These are phyloP conservation scores for Rubroshorea leprosula DNA, from an alignment of 345 rosid genomes.

Conservation along the genomic window DNA sequence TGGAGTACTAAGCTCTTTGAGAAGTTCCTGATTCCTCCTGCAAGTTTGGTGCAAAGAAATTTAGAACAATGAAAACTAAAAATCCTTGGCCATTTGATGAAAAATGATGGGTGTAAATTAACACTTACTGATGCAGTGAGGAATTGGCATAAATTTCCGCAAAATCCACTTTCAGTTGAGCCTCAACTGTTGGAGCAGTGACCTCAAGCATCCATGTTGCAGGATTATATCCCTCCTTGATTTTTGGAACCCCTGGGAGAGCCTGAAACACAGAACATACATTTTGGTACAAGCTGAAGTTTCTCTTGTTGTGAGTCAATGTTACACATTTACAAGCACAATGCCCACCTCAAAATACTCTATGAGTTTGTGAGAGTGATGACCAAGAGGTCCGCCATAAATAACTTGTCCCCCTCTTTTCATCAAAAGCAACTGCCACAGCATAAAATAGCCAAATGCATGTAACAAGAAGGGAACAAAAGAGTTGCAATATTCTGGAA, in stretches of 20 bases:
- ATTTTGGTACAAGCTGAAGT: background rate
- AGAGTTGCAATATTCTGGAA: background rate
- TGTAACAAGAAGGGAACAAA: background rate
- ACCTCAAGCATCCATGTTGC: slow-evolving; percentile 96
- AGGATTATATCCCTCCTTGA: slow-evolving; percentile 67
- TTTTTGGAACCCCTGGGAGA: slow-evolving; percentile 62
- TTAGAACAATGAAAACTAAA: background rate
- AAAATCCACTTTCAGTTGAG: slow-evolving; percentile 56
- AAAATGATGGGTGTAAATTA: background rate
- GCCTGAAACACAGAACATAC: slow-evolving; percentile 31
- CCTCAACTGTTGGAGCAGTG: slow-evolving; percentile 52
- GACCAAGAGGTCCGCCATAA: slow-evolving; percentile 76
- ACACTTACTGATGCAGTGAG: slow-evolving; percentile 51
- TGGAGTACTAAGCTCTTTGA: slow-evolving; percentile 54
- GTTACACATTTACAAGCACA: background rate
- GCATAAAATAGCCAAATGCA: slow-evolving; percentile 2
- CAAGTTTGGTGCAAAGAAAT: background rate
- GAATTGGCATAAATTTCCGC: slow-evolving; percentile 60
- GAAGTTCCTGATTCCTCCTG: slow-evolving; percentile 65
- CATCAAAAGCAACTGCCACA: slow-evolving; percentile 69
- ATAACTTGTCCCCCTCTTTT: slow-evolving; percentile 94
- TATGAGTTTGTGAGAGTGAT: slow-evolving; percentile 62
- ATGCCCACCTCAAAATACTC: slow-evolving; percentile 74
- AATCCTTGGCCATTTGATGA: background rate
- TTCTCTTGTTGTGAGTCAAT: background rate